A percentile compares a stretch with the other conserved stretches of the same genome.
Evolutionary conservation across 257 asterid species (phyloP).

Genomic region (Cinchona pubescens): DNA sequence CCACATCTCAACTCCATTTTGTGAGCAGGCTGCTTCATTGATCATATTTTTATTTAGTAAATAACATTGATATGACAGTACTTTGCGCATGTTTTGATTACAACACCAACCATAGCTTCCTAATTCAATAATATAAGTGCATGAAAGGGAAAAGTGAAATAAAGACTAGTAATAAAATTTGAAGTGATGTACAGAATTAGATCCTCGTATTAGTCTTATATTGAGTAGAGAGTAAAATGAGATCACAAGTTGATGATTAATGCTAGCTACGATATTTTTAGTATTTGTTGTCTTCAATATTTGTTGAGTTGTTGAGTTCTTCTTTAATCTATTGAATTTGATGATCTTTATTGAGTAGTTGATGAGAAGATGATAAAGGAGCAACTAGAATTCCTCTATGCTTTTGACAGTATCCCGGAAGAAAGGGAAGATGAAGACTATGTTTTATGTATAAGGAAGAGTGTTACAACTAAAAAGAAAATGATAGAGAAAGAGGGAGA

Average conservation of each 20-base stretch:
- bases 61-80: not conserved
- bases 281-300: not conserved
- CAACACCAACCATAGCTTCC: not conserved
- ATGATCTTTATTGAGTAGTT: not conserved
- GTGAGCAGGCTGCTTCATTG: too few relatives aligned
- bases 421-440: not conserved
- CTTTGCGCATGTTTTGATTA: not conserved
- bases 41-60: not conserved
- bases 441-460: not conserved
- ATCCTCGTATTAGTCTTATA: not conserved
- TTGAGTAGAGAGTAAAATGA: not conserved
- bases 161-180: too few relatives aligned
- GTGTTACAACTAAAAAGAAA: not conserved
- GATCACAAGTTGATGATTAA: not conserved
- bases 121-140: not conserved
- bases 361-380: not conserved
- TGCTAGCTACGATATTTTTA: not conserved
- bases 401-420: not conserved
- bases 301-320: not conserved
- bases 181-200: too few relatives aligned
- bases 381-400: not conserved
- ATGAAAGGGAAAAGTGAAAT: not conserved
- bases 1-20: too few relatives aligned
- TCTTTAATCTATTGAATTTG: not conserved
- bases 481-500: not conserved